Evolutionary conservation across 176 grass and related monocot genomes (phyloP).

Genomic region (Rhynchospora pubera): DNA sequence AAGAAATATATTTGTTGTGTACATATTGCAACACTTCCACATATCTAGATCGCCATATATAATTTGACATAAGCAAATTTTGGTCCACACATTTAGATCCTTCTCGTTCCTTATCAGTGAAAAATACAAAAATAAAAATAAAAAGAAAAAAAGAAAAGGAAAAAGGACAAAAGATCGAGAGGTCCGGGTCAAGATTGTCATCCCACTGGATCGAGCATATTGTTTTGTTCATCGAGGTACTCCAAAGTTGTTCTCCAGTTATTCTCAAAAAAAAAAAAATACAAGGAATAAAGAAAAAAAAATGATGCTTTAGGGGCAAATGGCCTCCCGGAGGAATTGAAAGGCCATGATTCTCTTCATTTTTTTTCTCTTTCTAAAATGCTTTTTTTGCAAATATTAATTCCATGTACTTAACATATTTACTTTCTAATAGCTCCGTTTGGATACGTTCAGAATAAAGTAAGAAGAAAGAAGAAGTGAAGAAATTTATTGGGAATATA

Average conservation of each 20-base stretch:
- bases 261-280: background rate
- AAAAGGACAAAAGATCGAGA: background rate
- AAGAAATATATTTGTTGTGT: too few relatives aligned
- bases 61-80: background rate
- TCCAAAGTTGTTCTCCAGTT: background rate
- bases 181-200: conserved; percentile 17
- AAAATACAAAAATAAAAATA: background rate
- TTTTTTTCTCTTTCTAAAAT: background rate
- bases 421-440: too few relatives aligned
- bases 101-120: background rate
- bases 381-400: background rate
- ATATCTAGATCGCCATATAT: too few relatives aligned
- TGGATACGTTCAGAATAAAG: too few relatives aligned
- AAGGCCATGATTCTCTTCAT: background rate
- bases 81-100: background rate
- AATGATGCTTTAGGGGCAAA: background rate
- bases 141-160: background rate
- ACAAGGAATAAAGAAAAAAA: background rate
- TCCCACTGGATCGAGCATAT: background rate
- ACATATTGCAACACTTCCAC: too few relatives aligned
- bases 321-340: background rate
- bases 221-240: background rate
- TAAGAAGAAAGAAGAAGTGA: too few relatives aligned
- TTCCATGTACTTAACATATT: too few relatives aligned
- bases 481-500: too few relatives aligned